These are phyloP conservation scores for Amaranthus palmeri DNA, from an alignment of 148 eudicot species.

Conservation along the genomic window DNA sequence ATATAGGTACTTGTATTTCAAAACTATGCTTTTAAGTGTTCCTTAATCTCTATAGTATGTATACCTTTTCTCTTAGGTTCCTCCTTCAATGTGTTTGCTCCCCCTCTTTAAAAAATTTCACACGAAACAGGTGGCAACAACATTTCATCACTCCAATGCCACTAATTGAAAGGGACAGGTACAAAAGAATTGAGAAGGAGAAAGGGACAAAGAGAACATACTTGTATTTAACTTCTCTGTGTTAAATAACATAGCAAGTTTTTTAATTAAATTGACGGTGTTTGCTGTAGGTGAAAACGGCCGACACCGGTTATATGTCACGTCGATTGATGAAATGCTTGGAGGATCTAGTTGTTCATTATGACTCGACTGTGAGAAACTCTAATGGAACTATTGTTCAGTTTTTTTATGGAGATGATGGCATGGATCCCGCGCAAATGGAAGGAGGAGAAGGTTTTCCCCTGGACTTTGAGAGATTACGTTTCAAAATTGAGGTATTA, in stretches of 20 bases:
- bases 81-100: too few relatives aligned
- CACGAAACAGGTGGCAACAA: too few relatives aligned
- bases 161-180: too few relatives aligned
- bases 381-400: constrained; percentile 82
- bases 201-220: neutral
- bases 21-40: neutral
- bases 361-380: constrained; percentile 87
- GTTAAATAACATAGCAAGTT: neutral
- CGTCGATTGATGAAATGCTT: constrained; percentile 91
- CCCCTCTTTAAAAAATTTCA: too few relatives aligned
- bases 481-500: constrained; percentile 67
- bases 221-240: neutral
- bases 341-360: constrained; percentile 78
- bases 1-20: neutral
- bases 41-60: neutral
- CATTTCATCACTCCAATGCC: too few relatives aligned
- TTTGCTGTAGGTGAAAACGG: constrained; percentile 85
- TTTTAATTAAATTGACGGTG: neutral
- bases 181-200: too few relatives aligned
- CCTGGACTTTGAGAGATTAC: constrained; percentile 72
- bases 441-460: constrained; percentile 86
- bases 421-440: constrained; percentile 98
- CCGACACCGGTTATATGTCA: constrained; percentile 99
- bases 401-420: constrained; percentile 85
- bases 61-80: neutral